A percentile compares a stretch with the other conserved stretches of the same genome.
Evolutionary conservation across 2,329 filamentous ascomycete species (phyloP).

Genomic region (Alternaria sp.): DNA sequence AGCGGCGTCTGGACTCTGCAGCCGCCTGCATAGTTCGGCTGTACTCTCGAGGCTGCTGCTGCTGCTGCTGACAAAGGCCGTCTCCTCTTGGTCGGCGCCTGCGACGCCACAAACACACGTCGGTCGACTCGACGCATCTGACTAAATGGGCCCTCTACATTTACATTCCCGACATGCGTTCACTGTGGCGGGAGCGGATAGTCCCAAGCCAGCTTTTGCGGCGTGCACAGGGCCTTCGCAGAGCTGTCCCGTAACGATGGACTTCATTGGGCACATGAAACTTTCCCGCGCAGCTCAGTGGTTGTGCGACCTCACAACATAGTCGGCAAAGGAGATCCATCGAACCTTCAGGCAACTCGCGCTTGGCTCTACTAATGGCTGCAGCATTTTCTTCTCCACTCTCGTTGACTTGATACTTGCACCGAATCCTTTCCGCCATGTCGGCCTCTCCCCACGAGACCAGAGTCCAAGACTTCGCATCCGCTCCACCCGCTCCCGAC

Average conservation of each 20-base stretch:
- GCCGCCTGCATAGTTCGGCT: conserved; percentile 6
- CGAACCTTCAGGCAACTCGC: neutral
- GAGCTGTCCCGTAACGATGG: neutral
- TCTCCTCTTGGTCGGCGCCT: neutral
- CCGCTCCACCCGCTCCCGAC: conserved; percentile 27
- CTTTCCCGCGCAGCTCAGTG: conserved; percentile 3
- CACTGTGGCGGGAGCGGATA: neutral
- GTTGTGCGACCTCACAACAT: conserved; percentile 4
- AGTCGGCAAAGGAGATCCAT: conserved; percentile 4
- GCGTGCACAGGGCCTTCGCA: neutral
- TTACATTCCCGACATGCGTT: neutral
- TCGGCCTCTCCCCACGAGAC: conserved; percentile 36
- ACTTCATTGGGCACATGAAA: conserved; percentile 5
- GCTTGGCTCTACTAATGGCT: neutral
- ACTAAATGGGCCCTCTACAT: neutral
- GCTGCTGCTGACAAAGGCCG: conserved; percentile 21
- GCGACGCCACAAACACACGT: neutral
- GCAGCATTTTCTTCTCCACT: conserved; percentile 4
- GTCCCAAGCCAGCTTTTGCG: neutral
- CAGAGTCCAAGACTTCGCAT: conserved; percentile 48
- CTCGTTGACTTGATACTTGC: conserved; percentile 4
- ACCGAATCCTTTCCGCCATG: conserved; percentile 28
- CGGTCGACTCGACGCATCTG: conserved; percentile 4
- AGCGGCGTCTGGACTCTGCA: neutral
- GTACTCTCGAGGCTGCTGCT: conserved; percentile 12